Evolutionary conservation across 1,284 basidiomycete genomes (phyloP).

Genomic region (Apiotrichum gracile): DNA sequence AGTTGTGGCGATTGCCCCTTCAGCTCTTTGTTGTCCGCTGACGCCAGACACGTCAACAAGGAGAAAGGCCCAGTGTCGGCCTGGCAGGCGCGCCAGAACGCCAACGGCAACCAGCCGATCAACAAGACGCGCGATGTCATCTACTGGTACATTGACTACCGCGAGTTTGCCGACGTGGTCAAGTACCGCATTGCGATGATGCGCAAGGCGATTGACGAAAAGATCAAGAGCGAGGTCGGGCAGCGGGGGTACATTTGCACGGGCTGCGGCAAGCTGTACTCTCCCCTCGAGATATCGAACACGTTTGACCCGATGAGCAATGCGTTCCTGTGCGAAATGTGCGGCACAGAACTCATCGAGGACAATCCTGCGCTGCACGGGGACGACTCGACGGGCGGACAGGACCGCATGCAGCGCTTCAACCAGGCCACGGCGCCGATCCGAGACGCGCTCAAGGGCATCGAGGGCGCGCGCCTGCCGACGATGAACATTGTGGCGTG

Average conservation of each 20-base stretch:
- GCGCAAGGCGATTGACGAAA: slow-evolving; percentile 79
- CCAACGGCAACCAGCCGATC: slow-evolving; percentile 3
- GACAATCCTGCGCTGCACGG: slow-evolving; percentile 61
- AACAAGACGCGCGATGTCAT: slow-evolving; percentile 47
- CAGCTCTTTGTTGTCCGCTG: neutral
- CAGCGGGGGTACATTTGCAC: slow-evolving; percentile 95
- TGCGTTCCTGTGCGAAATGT: slow-evolving; percentile 51
- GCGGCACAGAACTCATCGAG: slow-evolving; percentile 73
- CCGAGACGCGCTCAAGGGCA: slow-evolving; percentile 75
- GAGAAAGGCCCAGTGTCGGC: slow-evolving; percentile 33
- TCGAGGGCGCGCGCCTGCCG: slow-evolving; percentile 58
- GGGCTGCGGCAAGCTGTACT: slow-evolving; percentile 75
- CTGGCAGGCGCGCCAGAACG: slow-evolving; percentile 21
- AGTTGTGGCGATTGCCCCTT: slow-evolving; percentile 34
- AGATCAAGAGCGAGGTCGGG: slow-evolving; percentile 77
- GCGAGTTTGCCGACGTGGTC: slow-evolving; percentile 91
- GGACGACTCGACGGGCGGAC: slow-evolving; percentile 5
- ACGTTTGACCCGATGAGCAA: slow-evolving; percentile 52
- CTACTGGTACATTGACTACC: slow-evolving; percentile 96
- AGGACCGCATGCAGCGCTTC: slow-evolving; percentile 90
- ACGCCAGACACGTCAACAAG: slow-evolving; percentile 42
- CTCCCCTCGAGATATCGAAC: slow-evolving; percentile 78
- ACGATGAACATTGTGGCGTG: slow-evolving; percentile 40
- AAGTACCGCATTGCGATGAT: slow-evolving; percentile 98
- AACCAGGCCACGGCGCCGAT: slow-evolving; percentile 86